Percentiles rank a stretch among this genome's conserved stretches.
These are phyloP conservation scores for Pisolithus sp. DNA, from an alignment of 768 basidiomycete genomes.

Conservation along the genomic window DNA sequence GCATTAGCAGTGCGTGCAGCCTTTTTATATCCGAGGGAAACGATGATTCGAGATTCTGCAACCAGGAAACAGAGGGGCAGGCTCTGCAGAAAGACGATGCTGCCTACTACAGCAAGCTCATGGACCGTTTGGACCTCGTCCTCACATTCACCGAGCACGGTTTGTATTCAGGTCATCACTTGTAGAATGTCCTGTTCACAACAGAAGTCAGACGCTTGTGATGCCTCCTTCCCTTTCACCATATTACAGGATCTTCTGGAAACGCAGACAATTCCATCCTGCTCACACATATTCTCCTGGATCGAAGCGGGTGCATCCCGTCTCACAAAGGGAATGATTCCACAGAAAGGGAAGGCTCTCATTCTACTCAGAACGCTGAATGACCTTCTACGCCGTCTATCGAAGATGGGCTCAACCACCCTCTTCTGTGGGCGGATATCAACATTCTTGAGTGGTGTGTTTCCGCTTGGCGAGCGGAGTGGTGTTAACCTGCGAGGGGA, in stretches of 20 bases:
- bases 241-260: conserved; percentile 80
- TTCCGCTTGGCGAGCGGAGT: conserved; percentile 82
- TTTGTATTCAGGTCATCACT: conserved; percentile 25
- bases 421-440: conserved; percentile 87
- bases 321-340: conserved; percentile 72
- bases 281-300: conserved; percentile 85
- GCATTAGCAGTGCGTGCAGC: conserved; percentile 53
- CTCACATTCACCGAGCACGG: conserved; percentile 75
- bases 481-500: conserved; percentile 90
- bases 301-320: conserved; percentile 67
- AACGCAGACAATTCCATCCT: conserved; percentile 77
- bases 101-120: conserved; percentile 56
- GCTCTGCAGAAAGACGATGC: conserved; percentile 48
- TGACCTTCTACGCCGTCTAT: conserved; percentile 78
- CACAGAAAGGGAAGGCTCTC: conserved; percentile 85
- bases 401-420: conserved; percentile 79
- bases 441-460: conserved; percentile 79
- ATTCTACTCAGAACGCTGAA: conserved; percentile 80
- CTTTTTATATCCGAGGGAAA: background rate
- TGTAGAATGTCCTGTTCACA: conserved; percentile 1
- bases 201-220: conserved; percentile 60
- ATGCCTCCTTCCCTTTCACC: conserved; percentile 63
- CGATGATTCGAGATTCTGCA: background rate
- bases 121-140: conserved; percentile 62
- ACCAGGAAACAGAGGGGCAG: conserved; percentile 59